A percentile compares a stretch with the other conserved stretches of the same genome.
phyloP scores from a whole-genome alignment of 192 early-diverging fungal species.

The Podila epigama region DNA sequence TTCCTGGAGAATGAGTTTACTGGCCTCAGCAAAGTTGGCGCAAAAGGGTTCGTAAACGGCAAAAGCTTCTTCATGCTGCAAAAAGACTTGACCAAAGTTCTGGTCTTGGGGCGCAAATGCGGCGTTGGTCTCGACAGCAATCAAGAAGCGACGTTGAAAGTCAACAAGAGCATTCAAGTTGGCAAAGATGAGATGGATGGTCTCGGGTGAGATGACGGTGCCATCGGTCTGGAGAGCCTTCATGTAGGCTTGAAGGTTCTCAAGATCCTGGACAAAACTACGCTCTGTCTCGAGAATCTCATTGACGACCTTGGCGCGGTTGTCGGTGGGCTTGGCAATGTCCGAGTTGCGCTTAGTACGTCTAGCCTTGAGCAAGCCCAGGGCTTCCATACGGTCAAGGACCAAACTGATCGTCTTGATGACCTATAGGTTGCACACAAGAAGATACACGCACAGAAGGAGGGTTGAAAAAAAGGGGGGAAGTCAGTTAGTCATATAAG shows the following conservation, averaged over 20 bases:
- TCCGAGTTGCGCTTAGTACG: conserved; percentile 57
- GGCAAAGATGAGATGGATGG: conserved; percentile 84
- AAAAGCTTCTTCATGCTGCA: conserved; percentile 76
- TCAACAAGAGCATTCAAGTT: conserved; percentile 95
- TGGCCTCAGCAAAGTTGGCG: conserved; percentile 84
- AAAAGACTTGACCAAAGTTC: conserved; percentile 86
- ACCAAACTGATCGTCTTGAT: conserved; percentile 85
- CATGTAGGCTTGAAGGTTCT: conserved; percentile 81
- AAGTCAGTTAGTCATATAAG: conserved; percentile 1
- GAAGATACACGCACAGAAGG: conserved; percentile 13
- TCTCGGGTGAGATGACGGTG: conserved; percentile 78
- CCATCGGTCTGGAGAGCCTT: conserved; percentile 72
- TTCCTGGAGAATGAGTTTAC: conserved; percentile 74
- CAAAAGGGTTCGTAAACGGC: conserved; percentile 93
- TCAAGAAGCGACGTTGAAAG: conserved; percentile 94
- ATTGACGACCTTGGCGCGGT: conserved; percentile 83
- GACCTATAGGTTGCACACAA: no score
- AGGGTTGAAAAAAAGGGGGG: conserved; percentile 25
- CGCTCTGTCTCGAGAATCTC: conserved; percentile 96
- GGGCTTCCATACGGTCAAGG: conserved; percentile 77
- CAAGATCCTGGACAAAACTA: conserved; percentile 88
- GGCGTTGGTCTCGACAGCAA: conserved; percentile 85
- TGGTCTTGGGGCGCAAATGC: conserved; percentile 79
- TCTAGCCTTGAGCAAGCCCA: conserved; percentile 57
- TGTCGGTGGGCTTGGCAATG: conserved; percentile 78